Percentiles rank a stretch among this genome's conserved stretches.
Evolutionary conservation across 495 filamentous ascomycete species (phyloP).

Genomic region (Aspergillus indologenus): DNA sequence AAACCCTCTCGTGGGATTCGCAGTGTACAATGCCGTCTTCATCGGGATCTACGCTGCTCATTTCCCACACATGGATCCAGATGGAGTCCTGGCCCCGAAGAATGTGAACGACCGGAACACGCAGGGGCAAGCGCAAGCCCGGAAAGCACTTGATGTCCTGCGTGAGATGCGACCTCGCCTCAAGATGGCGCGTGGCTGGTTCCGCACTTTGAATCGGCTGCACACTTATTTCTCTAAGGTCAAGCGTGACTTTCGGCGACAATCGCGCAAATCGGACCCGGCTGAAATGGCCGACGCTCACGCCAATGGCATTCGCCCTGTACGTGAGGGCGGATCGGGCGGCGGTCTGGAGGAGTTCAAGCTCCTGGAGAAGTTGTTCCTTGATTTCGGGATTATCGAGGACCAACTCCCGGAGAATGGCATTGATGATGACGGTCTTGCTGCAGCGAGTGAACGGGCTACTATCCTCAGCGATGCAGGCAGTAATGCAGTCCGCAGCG

Average conservation of each 20-base stretch:
- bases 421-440: conserved; percentile 34
- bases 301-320: conserved; percentile 38
- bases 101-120: conserved; percentile 27
- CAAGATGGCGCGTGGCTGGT: conserved; percentile 70
- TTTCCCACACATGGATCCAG: conserved; percentile 76
- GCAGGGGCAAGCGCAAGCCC: conserved; percentile 38
- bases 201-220: conserved; percentile 63
- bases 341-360: conserved; percentile 74
- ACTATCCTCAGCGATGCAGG: conserved; percentile 41
- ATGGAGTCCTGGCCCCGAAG: conserved; percentile 51
- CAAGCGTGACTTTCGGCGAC: conserved; percentile 56
- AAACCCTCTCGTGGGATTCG: conserved; percentile 76
- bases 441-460: conserved; percentile 28
- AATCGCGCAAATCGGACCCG: conserved; percentile 41
- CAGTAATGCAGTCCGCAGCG: conserved; percentile 43
- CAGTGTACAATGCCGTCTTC: conserved; percentile 78
- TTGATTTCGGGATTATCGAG: conserved; percentile 54
- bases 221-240: conserved; percentile 64
- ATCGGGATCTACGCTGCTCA: conserved; percentile 65
- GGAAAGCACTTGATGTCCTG: conserved; percentile 52
- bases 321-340: conserved; percentile 52
- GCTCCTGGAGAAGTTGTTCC: conserved; percentile 53
- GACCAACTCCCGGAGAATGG: conserved; percentile 36
- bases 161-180: conserved; percentile 64
- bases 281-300: conserved; percentile 33